Base-by-base conservation (phyloP, 2,329 filamentous ascomycete genomes). In the Truncatella angustata region DNA sequence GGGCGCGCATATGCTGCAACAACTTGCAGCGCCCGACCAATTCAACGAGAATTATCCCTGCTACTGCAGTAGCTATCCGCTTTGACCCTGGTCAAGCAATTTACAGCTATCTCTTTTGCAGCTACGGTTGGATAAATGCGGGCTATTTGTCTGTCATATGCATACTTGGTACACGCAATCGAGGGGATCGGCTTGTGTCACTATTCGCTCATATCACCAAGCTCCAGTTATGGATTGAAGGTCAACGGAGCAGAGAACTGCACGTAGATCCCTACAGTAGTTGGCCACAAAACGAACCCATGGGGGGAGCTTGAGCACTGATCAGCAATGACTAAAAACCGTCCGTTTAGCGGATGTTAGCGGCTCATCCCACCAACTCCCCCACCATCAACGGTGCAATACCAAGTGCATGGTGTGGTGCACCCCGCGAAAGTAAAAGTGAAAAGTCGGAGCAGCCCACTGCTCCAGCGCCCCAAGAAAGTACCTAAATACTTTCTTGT, bases 221-320 rank as follows among this genome's bases (percentile, higher is more conserved):
- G 36, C n/a, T n/a, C n/a, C n/a, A n/a, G n/a, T n/a, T n/a, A n/a
- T n/a, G n/a, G n/a, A n/a, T n/a, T n/a, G n/a, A n/a, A n/a, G n/a
- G n/a, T n/a, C n/a, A n/a, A n/a, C n/a, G n/a, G n/a, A n/a, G n/a
- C n/a, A n/a, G n/a, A n/a, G n/a, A n/a, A n/a, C n/a, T n/a, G n/a
- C n/a, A n/a, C n/a, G n/a, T n/a, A n/a, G n/a, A n/a, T n/a, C n/a
- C n/a, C n/a, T n/a, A n/a, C n/a, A n/a, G n/a, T n/a, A n/a, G n/a
- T n/a, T n/a, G n/a, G n/a, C n/a, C n/a, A n/a, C n/a, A n/a, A n/a
- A n/a, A 28, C 18, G 14, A 20, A 35, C 30, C 26, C 30, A 34
- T 30, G 16, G n/a, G n/a, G 16, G 28, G 2, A 54, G 55, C 55
- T 57, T 54, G 50, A 58, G 57, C 55, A 52, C 49, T 52, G 57